Conservation (phyloP, 2,329 filamentous ascomycete species). For the Sporothrix inflata region DNA sequence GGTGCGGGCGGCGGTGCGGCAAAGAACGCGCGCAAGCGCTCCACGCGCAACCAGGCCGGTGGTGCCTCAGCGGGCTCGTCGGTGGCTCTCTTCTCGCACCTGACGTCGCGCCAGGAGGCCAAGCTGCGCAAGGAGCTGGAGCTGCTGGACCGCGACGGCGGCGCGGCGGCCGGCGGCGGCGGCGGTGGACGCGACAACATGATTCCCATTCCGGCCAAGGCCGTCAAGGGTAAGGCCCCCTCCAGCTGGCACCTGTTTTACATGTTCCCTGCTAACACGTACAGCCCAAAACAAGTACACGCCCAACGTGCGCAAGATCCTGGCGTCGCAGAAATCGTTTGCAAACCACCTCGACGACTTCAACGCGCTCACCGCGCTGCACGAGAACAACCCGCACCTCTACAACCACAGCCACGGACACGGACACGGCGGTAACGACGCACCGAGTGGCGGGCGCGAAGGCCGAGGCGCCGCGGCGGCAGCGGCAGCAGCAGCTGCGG, state of each 20-base stretch:
- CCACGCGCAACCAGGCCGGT: slow-evolving; percentile 55
- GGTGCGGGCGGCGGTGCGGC: background rate
- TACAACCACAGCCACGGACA: slow-evolving; percentile 30
- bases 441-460: slow-evolving; percentile 33
- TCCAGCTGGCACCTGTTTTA: no score
- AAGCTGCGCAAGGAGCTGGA: slow-evolving; percentile 81
- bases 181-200: slow-evolving; percentile 58
- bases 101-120: slow-evolving; percentile 79
- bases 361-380: slow-evolving; percentile 62
- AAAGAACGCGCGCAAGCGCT: slow-evolving; percentile 68
- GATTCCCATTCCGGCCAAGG: slow-evolving; percentile 68
- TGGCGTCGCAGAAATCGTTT: slow-evolving; percentile 81
- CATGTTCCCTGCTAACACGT: background rate
- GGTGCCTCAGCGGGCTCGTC: slow-evolving; percentile 30
- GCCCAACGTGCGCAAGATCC: slow-evolving; percentile 72
- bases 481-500: background rate
- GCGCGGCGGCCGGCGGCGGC: slow-evolving; percentile 39
- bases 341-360: slow-evolving; percentile 82
- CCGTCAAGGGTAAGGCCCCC: no score
- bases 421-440: background rate
- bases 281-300: slow-evolving; percentile 62
- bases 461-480: background rate
- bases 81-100: slow-evolving; percentile 50
- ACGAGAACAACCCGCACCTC: slow-evolving; percentile 42
- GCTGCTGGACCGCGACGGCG: slow-evolving; percentile 79